Conservation (phyloP, 257 asterid genomes). For the Sherardia arvensis region DNA sequence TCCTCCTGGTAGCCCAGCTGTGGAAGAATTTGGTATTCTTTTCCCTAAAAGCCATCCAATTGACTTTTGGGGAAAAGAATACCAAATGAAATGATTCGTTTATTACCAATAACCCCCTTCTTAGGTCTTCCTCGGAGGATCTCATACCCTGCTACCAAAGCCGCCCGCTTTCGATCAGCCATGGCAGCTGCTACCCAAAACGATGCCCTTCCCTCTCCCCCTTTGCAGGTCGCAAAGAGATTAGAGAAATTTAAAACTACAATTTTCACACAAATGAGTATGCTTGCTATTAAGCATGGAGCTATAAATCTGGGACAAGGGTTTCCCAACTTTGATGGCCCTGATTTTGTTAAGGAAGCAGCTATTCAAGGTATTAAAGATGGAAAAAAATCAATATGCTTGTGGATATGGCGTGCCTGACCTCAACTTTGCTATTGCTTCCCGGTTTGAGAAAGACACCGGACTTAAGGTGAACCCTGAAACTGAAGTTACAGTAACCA, state of each 20-base stretch:
- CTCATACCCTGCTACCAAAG: neutral
- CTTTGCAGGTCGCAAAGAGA: conserved; percentile 83
- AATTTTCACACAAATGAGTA: conserved; percentile 96
- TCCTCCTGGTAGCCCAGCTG: too few species aligned
- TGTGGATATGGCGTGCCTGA: conserved; percentile 95
- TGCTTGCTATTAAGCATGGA: conserved; percentile 76
- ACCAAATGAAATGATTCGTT: conserved; percentile 33
- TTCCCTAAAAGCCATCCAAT: too few species aligned
- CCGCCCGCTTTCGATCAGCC: conserved; percentile 18
- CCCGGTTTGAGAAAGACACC: conserved; percentile 70
- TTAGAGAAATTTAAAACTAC: conserved; percentile 96
- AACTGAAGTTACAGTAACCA: conserved; percentile 80
- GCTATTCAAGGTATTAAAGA: conserved; percentile 79
- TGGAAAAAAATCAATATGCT: conserved; percentile 84
- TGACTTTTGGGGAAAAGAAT: too few species aligned
- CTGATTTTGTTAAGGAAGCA: conserved; percentile 93
- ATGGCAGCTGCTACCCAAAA: conserved; percentile 51
- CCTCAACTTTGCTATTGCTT: conserved; percentile 74
- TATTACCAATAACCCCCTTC: conserved; percentile 16
- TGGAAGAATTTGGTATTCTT: too few species aligned
- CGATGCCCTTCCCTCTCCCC: conserved; percentile 33
- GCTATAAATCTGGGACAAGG: conserved; percentile 99
- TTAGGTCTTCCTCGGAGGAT: conserved; percentile 4
- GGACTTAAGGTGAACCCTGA: conserved; percentile 75
- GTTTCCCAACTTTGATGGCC: conserved; percentile 98